These are phyloP conservation scores for Tritrichomonas musculus DNA, from an alignment of 208 protist genomes.

Conservation along the genomic window DNA sequence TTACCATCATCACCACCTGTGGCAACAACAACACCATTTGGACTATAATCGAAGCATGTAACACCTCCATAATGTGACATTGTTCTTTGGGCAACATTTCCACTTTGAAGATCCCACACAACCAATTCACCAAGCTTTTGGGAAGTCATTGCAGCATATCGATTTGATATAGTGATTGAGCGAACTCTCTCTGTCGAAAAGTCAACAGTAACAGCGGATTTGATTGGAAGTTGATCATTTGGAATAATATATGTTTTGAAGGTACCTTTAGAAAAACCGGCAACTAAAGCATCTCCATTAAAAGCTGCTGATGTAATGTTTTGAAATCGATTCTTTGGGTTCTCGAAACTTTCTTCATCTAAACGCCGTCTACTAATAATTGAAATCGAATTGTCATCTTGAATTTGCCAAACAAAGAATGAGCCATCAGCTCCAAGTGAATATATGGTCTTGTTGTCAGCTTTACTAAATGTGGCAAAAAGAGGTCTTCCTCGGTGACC, in stretches of 20 bases:
- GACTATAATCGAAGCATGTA: constrained; percentile 43
- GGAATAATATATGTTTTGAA: not conserved
- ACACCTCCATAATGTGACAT: not conserved
- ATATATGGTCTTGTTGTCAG: not conserved
- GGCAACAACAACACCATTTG: constrained; percentile 46
- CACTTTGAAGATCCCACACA: constrained; percentile 14
- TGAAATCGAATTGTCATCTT: not conserved
- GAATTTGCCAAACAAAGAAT: not conserved
- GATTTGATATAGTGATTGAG: not conserved
- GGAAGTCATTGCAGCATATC: not conserved
- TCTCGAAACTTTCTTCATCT: constrained; percentile 18
- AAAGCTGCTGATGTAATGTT: not conserved
- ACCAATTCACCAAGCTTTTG: not conserved
- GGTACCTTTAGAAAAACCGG: not conserved
- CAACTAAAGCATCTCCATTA: not conserved
- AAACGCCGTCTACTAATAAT: not conserved
- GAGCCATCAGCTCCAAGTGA: not conserved
- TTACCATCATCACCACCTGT: constrained; percentile 51
- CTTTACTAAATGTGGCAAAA: not conserved
- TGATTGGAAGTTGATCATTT: not conserved
- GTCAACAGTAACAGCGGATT: not conserved
- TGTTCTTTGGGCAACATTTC: not conserved
- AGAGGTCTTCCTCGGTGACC: constrained; percentile 13
- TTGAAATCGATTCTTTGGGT: not conserved
- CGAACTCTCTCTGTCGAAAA: not conserved